phyloP scores from a whole-genome alignment of 139 green algal species.

The Coelastrella sp. region DNA sequence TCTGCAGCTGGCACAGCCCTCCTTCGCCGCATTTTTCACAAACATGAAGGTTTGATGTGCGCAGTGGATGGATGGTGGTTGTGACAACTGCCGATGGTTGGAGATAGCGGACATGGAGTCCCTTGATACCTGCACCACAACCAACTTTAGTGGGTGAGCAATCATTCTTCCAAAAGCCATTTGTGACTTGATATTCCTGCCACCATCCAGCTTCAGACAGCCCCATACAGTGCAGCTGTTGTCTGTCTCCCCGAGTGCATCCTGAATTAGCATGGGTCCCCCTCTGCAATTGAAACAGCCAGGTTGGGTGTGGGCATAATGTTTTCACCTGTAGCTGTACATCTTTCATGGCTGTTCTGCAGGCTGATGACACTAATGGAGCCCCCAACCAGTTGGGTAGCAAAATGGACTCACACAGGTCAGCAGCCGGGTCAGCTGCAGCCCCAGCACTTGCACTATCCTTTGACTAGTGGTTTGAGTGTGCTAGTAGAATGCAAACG shows the following conservation, averaged over 20 bases:
- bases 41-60: not conserved
- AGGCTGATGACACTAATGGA: slow-evolving; percentile 43
- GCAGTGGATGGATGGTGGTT: slow-evolving; percentile 72
- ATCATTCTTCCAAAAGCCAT: too few species aligned
- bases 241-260: too few species aligned
- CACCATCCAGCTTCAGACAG: too few species aligned
- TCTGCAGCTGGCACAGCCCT: not conserved
- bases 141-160: slow-evolving; percentile 79
- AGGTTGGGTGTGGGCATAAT: too few species aligned
- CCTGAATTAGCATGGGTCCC: too few species aligned
- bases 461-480: too few species aligned
- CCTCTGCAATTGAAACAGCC: too few species aligned
- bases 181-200: too few species aligned
- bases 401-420: slow-evolving; percentile 44
- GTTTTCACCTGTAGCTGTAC: slow-evolving; percentile 48
- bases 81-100: slow-evolving; percentile 83
- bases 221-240: too few species aligned
- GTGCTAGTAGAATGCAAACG: too few species aligned
- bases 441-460: not conserved
- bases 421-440: not conserved
- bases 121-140: slow-evolving; percentile 77
- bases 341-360: slow-evolving; percentile 74
- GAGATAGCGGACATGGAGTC: slow-evolving; percentile 64
- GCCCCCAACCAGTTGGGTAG: slow-evolving; percentile 30
- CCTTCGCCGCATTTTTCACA: not conserved